These are phyloP conservation scores for Hygrocybe coccinea DNA, from an alignment of 768 basidiomycete genomes.

Conservation along the genomic window DNA sequence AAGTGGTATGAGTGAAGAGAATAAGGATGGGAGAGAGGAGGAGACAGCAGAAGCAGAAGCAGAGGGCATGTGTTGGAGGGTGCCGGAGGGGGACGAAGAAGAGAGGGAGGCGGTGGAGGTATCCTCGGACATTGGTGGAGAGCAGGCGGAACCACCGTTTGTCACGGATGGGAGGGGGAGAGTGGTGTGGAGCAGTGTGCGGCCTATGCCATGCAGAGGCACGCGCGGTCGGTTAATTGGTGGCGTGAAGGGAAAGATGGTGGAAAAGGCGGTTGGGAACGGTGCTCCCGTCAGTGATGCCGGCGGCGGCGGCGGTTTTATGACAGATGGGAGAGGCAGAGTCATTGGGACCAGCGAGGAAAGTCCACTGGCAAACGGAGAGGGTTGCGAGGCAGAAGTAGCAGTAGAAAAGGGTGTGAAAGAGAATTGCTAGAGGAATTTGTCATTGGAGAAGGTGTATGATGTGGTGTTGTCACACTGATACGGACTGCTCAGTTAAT, in stretches of 20 bases:
- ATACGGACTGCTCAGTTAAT: no score
- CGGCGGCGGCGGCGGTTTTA: neutral
- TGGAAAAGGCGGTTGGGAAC: neutral
- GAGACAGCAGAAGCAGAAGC: no score
- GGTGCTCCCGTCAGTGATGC: neutral
- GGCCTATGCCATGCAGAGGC: neutral
- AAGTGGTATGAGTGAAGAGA: no score
- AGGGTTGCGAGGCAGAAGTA: neutral
- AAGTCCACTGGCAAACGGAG: neutral
- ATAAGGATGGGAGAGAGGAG: no score
- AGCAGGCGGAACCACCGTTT: conserved; percentile 44
- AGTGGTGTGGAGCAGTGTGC: conserved; percentile 42
- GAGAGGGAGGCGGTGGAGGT: conserved; percentile 22
- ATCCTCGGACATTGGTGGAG: neutral
- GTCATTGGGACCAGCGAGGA: neutral
- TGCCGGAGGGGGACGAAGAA: conserved; percentile 14
- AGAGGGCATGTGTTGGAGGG: neutral
- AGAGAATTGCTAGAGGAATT: no score
- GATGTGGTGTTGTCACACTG: no score
- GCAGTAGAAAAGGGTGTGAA: neutral
- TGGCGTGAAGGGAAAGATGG: neutral
- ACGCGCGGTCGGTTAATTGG: neutral
- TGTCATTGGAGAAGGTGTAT: neutral
- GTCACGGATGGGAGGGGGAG: conserved; percentile 62
- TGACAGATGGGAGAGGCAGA: neutral